phyloP scores from a whole-genome alignment of 257 asterid genomes.

The Solanum ossicruentum region DNA sequence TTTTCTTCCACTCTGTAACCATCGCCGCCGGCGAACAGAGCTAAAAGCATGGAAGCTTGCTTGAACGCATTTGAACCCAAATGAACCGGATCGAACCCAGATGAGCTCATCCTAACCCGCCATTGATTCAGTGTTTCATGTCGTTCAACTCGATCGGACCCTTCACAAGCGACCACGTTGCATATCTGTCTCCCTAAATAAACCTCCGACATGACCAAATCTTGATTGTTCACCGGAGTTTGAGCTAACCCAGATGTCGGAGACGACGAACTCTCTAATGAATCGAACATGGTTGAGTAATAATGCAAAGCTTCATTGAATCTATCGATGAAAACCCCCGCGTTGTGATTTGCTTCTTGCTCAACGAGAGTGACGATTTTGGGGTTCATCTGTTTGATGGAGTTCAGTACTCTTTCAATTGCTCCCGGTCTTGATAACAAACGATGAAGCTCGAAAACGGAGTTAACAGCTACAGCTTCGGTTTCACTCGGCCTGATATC shows the following conservation, averaged over 20 bases:
- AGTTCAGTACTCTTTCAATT: constrained; percentile 42
- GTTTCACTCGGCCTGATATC: constrained; percentile 26
- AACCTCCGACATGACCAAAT: constrained; percentile 65
- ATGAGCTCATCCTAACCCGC: constrained; percentile 45
- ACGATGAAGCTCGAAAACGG: constrained; percentile 70
- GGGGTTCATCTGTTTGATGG: constrained; percentile 42
- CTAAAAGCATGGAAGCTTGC: constrained; percentile 79
- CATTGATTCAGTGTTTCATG: constrained; percentile 75
- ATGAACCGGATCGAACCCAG: constrained; percentile 62
- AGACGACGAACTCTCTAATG: constrained; percentile 40
- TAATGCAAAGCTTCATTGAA: constrained; percentile 78
- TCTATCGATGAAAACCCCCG: constrained; percentile 44
- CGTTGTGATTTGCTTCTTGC: constrained; percentile 79
- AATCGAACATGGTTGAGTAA: constrained; percentile 86
- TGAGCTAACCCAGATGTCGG: constrained; percentile 25
- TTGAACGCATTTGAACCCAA: constrained; percentile 80
- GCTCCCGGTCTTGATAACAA: constrained; percentile 39
- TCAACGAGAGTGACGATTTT: constrained; percentile 67
- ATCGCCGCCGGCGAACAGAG: constrained; percentile 59
- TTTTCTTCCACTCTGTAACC: constrained; percentile 80
- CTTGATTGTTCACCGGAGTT: constrained; percentile 24
- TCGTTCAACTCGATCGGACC: constrained; percentile 62
- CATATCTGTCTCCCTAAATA: constrained; percentile 75
- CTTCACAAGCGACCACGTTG: constrained; percentile 85
- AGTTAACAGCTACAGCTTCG: constrained; percentile 72